Base-by-base conservation (phyloP, 1,284 basidiomycete species). In the Lentinus polychrous region DNA sequence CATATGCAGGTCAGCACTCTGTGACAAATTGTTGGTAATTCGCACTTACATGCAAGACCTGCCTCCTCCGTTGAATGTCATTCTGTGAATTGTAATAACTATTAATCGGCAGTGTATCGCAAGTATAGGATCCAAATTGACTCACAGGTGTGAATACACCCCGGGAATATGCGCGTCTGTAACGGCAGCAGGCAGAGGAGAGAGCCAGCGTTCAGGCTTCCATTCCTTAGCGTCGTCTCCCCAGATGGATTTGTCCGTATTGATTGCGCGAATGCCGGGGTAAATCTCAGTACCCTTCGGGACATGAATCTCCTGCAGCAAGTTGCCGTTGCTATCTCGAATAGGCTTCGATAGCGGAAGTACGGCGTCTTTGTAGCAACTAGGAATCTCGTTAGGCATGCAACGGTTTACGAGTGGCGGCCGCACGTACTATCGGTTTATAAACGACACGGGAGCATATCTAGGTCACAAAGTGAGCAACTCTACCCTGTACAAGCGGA, bases 191-290 rank as follows among this genome's bases (percentile, higher is more conserved):
- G 57, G 57, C 14, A 55, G 50, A 2, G 54, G 49, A 11, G 34
- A 23, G n/a, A 59, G 46, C 56, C 56, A 57, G 4, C 57, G 51
- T 41, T 59, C 56, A 2, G 56, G 56, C 40, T 52, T 55, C 55
- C 57, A 59, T 23, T 53, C 56, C 35, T 46, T 40, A 2, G 56
- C 57, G 34, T 59, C 57, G 4, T 54, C 48, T 22, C 57, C 75
- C 70, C 79, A 83, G 20, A 80, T 61, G 27, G 56, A 65, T 52
- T 60, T 73, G 48, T 67, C 78, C 43, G 65, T 59, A 55, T 82
- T 79, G 34, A 79, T 68, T 14, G 61, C 60, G 1, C 56, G 48
- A 12, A 75, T 65, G 1, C 75, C 68, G 1, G 72, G 60, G 8
- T 57, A 56, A 11, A 82, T 49, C 0, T 53, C 46, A 0, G 71